Conservation (phyloP, 2,329 filamentous ascomycete genomes). For the Diaporthe sp. region DNA sequence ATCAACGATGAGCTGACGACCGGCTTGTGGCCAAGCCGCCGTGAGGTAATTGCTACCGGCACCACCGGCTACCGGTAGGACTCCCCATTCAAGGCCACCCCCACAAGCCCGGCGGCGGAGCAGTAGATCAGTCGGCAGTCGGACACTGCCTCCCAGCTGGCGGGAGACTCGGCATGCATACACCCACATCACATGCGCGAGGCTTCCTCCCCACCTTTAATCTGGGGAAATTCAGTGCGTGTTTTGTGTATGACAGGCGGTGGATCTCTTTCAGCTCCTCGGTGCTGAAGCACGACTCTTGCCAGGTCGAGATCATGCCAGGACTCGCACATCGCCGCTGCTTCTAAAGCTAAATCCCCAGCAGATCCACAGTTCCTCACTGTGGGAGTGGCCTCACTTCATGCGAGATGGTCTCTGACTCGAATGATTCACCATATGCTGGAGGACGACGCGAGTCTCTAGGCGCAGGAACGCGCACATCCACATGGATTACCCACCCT, state of each 20-base stretch:
- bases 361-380: background rate
- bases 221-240: constrained; percentile 1
- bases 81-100: background rate
- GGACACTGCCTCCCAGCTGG: background rate
- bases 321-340: background rate
- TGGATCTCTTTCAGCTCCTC: background rate
- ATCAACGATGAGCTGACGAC: background rate
- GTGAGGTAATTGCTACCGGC: background rate
- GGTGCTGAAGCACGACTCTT: background rate
- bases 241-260: background rate
- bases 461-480: background rate
- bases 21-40: too few species aligned
- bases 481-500: background rate
- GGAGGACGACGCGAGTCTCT: background rate
- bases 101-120: background rate
- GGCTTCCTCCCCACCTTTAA: background rate
- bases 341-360: background rate
- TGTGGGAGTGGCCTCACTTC: background rate
- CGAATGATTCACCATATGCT: background rate
- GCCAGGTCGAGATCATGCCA: background rate
- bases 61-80: background rate
- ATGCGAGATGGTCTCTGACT: constrained; percentile 6
- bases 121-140: background rate
- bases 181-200: background rate
- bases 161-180: background rate